Percentiles rank a stretch among this genome's conserved stretches.
Conservation (phyloP, 2,329 filamentous ascomycete species). For the Alternaria tenuissima region DNA sequence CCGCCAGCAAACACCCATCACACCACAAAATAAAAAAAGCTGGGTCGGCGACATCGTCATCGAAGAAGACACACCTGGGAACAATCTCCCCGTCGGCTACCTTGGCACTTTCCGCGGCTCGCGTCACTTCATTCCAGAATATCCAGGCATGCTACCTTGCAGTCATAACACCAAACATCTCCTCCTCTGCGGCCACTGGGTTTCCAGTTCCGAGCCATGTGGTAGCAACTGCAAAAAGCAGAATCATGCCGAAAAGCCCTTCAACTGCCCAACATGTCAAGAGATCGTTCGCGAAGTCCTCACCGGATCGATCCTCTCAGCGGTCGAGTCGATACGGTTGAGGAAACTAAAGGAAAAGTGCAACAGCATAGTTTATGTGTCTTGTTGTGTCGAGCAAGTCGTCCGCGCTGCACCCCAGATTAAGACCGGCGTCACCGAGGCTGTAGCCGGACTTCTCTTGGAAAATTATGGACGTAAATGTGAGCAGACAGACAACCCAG, state of each 20-base stretch:
- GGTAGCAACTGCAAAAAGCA: slow-evolving; percentile 19
- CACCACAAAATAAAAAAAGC: not conserved
- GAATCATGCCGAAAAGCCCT: not conserved
- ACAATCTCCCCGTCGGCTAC: slow-evolving; percentile 19
- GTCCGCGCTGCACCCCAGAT: not conserved
- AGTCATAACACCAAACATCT: slow-evolving; percentile 2
- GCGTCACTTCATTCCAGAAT: slow-evolving; percentile 8
- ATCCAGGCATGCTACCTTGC: not conserved
- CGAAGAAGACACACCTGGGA: not conserved
- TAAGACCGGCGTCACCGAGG: not conserved
- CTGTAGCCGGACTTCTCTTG: not conserved
- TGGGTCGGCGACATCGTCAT: slow-evolving; percentile 1
- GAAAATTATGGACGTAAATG: not conserved
- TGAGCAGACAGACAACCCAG: not conserved
- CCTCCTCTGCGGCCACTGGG: slow-evolving; percentile 25
- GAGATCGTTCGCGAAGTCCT: slow-evolving; percentile 7
- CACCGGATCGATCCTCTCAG: slow-evolving; percentile 4
- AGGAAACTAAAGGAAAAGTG: not conserved
- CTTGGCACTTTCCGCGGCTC: slow-evolving; percentile 17
- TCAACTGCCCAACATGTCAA: slow-evolving; percentile 20
- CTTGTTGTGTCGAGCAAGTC: not conserved
- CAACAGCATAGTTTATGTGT: not conserved
- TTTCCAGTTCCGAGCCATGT: slow-evolving; percentile 16
- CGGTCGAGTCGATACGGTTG: not conserved
- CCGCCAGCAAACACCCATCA: not conserved